Conservation (phyloP, 1,139 yeast species). For the Kurtzmaniella quercitrusa region DNA sequence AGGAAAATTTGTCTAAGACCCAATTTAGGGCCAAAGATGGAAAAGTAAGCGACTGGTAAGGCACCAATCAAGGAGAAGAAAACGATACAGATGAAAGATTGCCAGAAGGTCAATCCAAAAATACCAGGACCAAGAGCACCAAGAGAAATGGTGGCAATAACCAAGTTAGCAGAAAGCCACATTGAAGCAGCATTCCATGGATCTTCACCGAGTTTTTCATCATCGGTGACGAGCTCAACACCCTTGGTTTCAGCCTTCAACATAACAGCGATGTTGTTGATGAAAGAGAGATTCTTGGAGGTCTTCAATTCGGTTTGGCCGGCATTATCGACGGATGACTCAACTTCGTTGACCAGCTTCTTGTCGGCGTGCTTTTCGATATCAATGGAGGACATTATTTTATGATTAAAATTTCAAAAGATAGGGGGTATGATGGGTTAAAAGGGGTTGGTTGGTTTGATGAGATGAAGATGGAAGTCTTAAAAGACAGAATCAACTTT, state of each 20-base stretch:
- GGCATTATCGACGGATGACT: constrained; percentile 20
- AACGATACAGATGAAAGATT: constrained; percentile 55
- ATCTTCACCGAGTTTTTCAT: constrained; percentile 46
- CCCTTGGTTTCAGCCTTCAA: constrained; percentile 64
- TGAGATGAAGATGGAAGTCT: constrained; percentile 3
- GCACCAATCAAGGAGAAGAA: constrained; percentile 75
- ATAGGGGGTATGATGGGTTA: neutral
- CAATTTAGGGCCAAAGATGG: constrained; percentile 76
- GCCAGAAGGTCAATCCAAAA: constrained; percentile 61
- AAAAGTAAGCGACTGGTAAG: constrained; percentile 75
- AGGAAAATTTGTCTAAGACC: constrained; percentile 89
- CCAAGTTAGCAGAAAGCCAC: constrained; percentile 94
- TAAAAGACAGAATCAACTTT: constrained; percentile 4
- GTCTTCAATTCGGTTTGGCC: constrained; percentile 19
- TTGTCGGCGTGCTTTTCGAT: constrained; percentile 1
- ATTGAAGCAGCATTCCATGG: constrained; percentile 70
- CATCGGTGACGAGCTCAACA: constrained; percentile 64
- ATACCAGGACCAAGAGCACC: constrained; percentile 73
- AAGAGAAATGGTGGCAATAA: constrained; percentile 74
- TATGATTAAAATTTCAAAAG: too few species aligned
- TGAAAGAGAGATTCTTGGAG: constrained; percentile 5
- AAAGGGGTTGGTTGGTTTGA: neutral
- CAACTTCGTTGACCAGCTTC: constrained; percentile 4
- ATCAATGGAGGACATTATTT: constrained; percentile 1
- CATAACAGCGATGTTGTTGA: constrained; percentile 27